phyloP scores from a whole-genome alignment of 768 basidiomycete species.

The Trametes meyenii region DNA sequence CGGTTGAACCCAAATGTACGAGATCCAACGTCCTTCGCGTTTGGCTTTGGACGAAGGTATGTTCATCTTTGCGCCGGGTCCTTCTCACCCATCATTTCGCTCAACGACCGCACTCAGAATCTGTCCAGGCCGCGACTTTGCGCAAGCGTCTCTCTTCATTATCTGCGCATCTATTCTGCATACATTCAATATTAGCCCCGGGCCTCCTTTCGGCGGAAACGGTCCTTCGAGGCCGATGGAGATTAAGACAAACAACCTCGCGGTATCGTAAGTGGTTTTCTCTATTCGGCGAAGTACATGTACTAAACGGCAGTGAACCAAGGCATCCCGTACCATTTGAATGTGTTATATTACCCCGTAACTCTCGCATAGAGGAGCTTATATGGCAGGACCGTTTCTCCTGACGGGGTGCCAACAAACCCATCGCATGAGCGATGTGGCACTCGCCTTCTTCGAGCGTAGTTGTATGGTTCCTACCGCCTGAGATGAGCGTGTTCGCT shows the following conservation, averaged over 20 bases:
- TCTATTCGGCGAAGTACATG: too few relatives aligned
- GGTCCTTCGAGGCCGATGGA: background rate
- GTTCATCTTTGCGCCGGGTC: constrained; percentile 1
- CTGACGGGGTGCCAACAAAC: too few relatives aligned
- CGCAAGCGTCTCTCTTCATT: too few relatives aligned
- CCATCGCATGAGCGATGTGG: too few relatives aligned
- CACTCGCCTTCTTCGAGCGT: too few relatives aligned
- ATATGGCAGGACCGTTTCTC: background rate
- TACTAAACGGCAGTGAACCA: too few relatives aligned
- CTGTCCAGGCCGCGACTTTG: too few relatives aligned
- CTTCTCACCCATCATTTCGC: background rate
- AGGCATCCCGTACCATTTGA: constrained; percentile 9
- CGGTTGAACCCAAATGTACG: background rate
- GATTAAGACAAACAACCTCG: background rate
- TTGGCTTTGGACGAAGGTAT: constrained; percentile 24
- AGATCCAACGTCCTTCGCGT: constrained; percentile 17
- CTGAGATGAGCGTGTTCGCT: too few relatives aligned
- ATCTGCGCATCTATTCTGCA: too few relatives aligned
- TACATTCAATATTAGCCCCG: constrained; percentile 9
- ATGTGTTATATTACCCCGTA: background rate
- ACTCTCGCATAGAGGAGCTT: constrained; percentile 1
- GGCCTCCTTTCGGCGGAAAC: background rate
- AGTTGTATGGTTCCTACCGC: too few relatives aligned
- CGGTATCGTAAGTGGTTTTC: constrained; percentile 8
- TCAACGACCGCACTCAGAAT: background rate